phyloP scores from a whole-genome alignment of 768 basidiomycete genomes.

The Suillus decipiens region DNA sequence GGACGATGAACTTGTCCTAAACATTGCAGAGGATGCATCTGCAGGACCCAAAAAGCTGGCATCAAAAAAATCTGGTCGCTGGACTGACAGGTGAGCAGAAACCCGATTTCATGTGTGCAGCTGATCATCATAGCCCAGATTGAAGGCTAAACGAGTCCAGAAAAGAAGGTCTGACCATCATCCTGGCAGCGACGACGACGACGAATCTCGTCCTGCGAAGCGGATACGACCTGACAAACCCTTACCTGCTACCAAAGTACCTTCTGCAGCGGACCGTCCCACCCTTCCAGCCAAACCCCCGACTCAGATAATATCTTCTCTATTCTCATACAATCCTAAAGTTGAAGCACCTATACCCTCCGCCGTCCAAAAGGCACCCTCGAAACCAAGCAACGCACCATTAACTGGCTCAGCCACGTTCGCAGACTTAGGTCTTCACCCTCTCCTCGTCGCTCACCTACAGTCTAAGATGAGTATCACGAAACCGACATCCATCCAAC shows the following conservation, averaged over 20 bases:
- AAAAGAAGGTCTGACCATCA: conserved; percentile 48
- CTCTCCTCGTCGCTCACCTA: conserved; percentile 78
- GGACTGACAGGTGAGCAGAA: conserved; percentile 70
- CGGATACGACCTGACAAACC: conserved; percentile 38
- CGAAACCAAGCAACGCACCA: conserved; percentile 82
- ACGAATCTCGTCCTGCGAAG: conserved; percentile 45
- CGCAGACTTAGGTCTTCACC: conserved; percentile 78
- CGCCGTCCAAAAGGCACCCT: conserved; percentile 25
- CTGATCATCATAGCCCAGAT: conserved; percentile 39
- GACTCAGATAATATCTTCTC: conserved; percentile 80
- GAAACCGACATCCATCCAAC: conserved; percentile 90
- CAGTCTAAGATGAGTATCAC: conserved; percentile 76
- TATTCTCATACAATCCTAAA: conserved; percentile 85
- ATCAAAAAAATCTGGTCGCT: conserved; percentile 62
- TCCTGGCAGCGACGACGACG: conserved; percentile 24
- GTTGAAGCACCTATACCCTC: conserved; percentile 44
- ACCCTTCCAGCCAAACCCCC: conserved; percentile 31
- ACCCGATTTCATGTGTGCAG: conserved; percentile 6
- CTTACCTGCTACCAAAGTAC: conserved; percentile 15
- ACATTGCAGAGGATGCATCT: conserved; percentile 52
- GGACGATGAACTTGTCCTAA: conserved; percentile 79
- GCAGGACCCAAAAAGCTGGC: conserved; percentile 27
- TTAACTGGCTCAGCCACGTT: conserved; percentile 77
- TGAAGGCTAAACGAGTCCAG: conserved; percentile 71
- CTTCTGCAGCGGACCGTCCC: conserved; percentile 18